Conservation (phyloP, 768 basidiomycete genomes). For the Tephrocybe sp. region DNA sequence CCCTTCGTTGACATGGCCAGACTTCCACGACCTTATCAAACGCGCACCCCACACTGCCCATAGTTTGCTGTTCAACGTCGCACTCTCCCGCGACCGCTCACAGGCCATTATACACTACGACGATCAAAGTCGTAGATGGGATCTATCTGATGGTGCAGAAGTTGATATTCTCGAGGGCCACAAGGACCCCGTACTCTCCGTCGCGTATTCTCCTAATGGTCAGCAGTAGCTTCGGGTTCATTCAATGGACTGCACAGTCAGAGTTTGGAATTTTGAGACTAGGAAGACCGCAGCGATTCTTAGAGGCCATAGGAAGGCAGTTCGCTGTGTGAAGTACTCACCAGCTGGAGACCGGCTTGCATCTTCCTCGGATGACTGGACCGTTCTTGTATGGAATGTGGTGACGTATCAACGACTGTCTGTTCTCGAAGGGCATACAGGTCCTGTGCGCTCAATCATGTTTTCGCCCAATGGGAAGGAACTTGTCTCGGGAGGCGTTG, state of each 20-base stretch:
- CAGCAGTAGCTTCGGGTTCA: constrained; percentile 1
- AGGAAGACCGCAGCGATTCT: neutral
- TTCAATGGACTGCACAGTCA: neutral
- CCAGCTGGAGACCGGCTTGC: neutral
- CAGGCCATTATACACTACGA: too few species aligned
- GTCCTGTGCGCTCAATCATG: neutral
- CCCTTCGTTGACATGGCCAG: neutral
- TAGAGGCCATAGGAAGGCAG: neutral
- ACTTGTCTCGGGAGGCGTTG: constrained; percentile 8
- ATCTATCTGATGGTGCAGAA: neutral
- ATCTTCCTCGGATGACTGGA: neutral
- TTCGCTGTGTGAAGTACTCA: constrained; percentile 3
- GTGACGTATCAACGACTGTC: neutral
- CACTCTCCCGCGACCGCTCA: too few species aligned
- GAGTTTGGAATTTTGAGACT: neutral
- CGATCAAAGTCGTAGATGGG: neutral
- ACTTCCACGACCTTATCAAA: too few species aligned
- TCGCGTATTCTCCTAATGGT: constrained; percentile 4
- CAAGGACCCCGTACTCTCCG: neutral
- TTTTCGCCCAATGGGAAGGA: constrained; percentile 2
- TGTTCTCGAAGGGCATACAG: neutral
- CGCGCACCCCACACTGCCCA: too few species aligned
- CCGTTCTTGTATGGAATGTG: neutral
- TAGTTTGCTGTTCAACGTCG: too few species aligned
- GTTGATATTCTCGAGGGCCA: constrained; percentile 1